These are phyloP conservation scores for Gyromitra esculenta DNA, from an alignment of 2,329 filamentous ascomycete species.

Conservation along the genomic window DNA sequence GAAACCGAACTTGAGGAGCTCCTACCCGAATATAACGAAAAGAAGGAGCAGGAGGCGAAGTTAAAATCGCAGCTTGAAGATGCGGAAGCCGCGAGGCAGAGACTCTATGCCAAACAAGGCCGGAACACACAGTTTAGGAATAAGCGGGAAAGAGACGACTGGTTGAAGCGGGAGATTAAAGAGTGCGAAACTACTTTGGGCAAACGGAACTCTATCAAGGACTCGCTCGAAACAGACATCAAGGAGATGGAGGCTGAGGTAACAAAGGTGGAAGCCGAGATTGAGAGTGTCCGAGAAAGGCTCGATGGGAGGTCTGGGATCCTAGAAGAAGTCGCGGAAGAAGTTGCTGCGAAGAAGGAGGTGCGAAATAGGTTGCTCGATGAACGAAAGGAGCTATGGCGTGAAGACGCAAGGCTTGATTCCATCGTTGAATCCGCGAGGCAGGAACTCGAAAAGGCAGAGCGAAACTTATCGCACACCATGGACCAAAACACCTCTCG, in stretches of 20 bases:
- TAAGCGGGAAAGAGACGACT: constrained; percentile 87
- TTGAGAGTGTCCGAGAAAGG: constrained; percentile 73
- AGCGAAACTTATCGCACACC: constrained; percentile 79
- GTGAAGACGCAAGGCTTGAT: constrained; percentile 87
- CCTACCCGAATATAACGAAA: constrained; percentile 78
- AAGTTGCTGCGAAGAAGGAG: constrained; percentile 80
- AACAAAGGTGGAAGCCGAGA: constrained; percentile 75
- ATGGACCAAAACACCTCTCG: constrained; percentile 90
- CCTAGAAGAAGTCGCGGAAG: constrained; percentile 75
- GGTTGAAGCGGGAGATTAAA: constrained; percentile 80
- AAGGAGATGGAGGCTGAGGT: constrained; percentile 76
- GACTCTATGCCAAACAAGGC: constrained; percentile 90
- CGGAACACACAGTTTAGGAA: constrained; percentile 86
- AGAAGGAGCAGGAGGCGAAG: constrained; percentile 76
- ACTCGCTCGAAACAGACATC: constrained; percentile 87
- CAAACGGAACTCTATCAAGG: constrained; percentile 82
- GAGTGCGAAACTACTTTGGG: constrained; percentile 80
- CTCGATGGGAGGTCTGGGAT: constrained; percentile 82
- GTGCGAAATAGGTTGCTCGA: constrained; percentile 81
- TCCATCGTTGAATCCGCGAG: constrained; percentile 79
- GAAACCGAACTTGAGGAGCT: constrained; percentile 79
- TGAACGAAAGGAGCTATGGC: constrained; percentile 84
- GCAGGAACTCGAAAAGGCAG: constrained; percentile 79
- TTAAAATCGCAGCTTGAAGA: constrained; percentile 77
- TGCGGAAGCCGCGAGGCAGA: constrained; percentile 77